Percentiles rank a stretch among this genome's conserved stretches.
Evolutionary conservation across 2,329 filamentous ascomycete species (phyloP).

Genomic region (Ceratocystis ficicola): DNA sequence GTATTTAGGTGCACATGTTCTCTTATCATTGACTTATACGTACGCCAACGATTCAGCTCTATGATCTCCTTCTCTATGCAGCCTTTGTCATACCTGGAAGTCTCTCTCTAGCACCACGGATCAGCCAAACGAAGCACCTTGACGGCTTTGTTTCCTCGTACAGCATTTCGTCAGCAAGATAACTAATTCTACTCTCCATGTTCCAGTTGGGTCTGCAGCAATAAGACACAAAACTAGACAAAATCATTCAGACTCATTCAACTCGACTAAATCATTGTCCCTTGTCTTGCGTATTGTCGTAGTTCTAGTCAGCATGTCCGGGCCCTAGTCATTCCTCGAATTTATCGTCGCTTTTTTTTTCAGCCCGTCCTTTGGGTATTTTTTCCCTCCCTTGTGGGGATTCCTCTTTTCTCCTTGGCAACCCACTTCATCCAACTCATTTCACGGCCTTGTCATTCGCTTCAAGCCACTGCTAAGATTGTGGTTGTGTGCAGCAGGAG

Average conservation of each 20-base stretch:
- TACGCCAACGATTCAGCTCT: neutral
- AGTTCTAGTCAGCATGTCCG: neutral
- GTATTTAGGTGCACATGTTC: neutral
- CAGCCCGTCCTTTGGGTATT: conserved; percentile 9
- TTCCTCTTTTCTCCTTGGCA: conserved; percentile 12
- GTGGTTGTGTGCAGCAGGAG: neutral
- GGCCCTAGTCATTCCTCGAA: neutral
- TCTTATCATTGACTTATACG: neutral
- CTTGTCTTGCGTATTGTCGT: neutral
- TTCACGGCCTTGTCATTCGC: conserved; percentile 7
- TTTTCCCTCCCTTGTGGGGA: conserved; percentile 1
- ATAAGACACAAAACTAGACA: too few species aligned
- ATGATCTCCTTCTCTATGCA: neutral
- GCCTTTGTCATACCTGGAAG: neutral
- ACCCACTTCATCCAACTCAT: conserved; percentile 5
- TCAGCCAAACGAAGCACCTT: neutral
- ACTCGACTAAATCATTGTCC: too few species aligned
- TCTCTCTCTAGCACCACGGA: neutral
- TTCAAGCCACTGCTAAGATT: conserved; percentile 13
- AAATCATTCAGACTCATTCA: too few species aligned
- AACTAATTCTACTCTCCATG: too few species aligned
- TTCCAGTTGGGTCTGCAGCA: too few species aligned
- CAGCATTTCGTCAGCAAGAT: too few species aligned
- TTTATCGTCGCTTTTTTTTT: neutral
- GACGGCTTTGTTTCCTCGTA: neutral